These are phyloP conservation scores for Xylaria bambusicola DNA, from an alignment of 495 filamentous ascomycete genomes.

Conservation along the genomic window DNA sequence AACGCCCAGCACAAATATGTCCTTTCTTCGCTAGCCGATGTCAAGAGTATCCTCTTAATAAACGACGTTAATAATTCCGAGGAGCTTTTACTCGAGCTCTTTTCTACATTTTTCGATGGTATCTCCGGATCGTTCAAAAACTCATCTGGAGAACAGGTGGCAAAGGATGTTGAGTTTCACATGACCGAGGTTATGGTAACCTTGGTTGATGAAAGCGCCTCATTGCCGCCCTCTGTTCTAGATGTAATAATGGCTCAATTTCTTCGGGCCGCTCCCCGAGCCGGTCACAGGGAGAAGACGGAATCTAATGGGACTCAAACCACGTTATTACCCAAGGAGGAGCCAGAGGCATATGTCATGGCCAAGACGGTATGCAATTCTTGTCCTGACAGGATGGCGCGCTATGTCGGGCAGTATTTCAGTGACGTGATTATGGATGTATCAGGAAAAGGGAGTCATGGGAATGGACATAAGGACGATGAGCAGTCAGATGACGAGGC, in stretches of 20 bases:
- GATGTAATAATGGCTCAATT: slow-evolving; percentile 96
- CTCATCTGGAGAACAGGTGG: slow-evolving; percentile 73
- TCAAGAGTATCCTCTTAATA: slow-evolving; percentile 92
- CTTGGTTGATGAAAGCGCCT: slow-evolving; percentile 81
- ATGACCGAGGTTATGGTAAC: slow-evolving; percentile 84
- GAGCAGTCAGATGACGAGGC: slow-evolving; percentile 77
- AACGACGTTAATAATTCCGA: slow-evolving; percentile 85
- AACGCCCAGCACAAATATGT: slow-evolving; percentile 91
- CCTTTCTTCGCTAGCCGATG: slow-evolving; percentile 81
- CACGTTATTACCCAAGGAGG: slow-evolving; percentile 77
- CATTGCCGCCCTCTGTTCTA: slow-evolving; percentile 80
- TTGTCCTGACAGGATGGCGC: slow-evolving; percentile 91
- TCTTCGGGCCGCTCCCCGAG: slow-evolving; percentile 74
- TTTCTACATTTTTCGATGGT: slow-evolving; percentile 88
- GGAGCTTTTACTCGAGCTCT: slow-evolving; percentile 73
- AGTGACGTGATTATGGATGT: slow-evolving; percentile 93
- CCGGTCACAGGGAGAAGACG: slow-evolving; percentile 55
- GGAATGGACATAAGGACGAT: slow-evolving; percentile 52
- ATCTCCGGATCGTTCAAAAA: slow-evolving; percentile 76
- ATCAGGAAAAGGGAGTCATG: slow-evolving; percentile 56
- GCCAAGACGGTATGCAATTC: slow-evolving; percentile 89
- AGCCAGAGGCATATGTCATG: slow-evolving; percentile 92
- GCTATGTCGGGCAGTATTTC: slow-evolving; percentile 93
- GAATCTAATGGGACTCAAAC: slow-evolving; percentile 61
- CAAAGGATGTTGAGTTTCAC: slow-evolving; percentile 88